Evolutionary conservation across 192 early-diverging fungal species (phyloP), one percentile per base, ranked within the genome.

Genomic region (Mortierella claussenii): DNA sequence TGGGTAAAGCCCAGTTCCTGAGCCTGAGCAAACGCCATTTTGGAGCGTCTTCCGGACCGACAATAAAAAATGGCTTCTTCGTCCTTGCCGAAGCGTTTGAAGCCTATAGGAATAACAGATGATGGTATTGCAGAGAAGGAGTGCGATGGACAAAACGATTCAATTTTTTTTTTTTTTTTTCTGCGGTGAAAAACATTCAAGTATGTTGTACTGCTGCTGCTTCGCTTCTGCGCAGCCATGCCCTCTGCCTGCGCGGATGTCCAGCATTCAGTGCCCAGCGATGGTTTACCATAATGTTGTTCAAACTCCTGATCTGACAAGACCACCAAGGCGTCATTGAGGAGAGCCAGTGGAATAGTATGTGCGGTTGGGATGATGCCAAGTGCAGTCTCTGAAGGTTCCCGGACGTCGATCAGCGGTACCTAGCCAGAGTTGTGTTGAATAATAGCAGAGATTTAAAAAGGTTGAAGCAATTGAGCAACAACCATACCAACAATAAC

Each of bases 41-140:
- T 80, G 52, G 87, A 88, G 62, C 90, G 86, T 33, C 83, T 78
- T 9, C 90, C 90, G 12, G 82, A 83, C 63, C 85, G 81, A 63
- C 90, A 91, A 55, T 91, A 91, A 54, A 88, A 86, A 42, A 91
- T 83, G 9, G 83, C 71, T 56, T 85, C 79, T 18, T 82, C 76
- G 13, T 80, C 65, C 23, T 62, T 68, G 0, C 66, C 65, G 9
- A 89, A 89, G 45, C 85, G 85, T 27, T 82, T 79, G 48, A 89
- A 85, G 9, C 88, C 83, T 68, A 63, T n/a, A n/a, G 17, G 1
- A 32, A 37, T 50, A 50, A 3, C 21, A 31, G 2, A 21, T 40
- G 13, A 10, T 40, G 37, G 37, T 40, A 40, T 10, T 40, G 8
- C 7, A 40, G 13, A 40, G 37, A 13, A 40, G 37, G 37, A 40